A percentile compares a stretch with the other conserved stretches of the same genome.
phyloP scores from a whole-genome alignment of 768 basidiomycete genomes.

The Naganishia friedmannii region DNA sequence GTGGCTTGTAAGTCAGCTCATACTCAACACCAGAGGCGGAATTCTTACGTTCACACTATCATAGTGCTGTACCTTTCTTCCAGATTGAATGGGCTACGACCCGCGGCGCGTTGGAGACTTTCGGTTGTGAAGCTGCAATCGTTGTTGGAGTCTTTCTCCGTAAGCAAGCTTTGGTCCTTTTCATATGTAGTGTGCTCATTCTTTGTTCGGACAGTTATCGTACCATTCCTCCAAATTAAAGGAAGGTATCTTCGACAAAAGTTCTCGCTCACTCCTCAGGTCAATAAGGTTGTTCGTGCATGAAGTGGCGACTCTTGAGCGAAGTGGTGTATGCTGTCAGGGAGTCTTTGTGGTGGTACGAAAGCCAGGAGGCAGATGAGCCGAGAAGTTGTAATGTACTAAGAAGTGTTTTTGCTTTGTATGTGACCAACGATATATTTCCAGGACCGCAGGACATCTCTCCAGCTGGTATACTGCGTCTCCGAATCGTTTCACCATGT shows the following conservation, averaged over 20 bases:
- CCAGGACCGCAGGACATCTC: too few relatives aligned
- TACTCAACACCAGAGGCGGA: neutral
- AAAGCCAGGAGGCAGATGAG: too few relatives aligned
- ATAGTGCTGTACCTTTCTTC: slow-evolving; percentile 61
- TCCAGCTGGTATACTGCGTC: too few relatives aligned
- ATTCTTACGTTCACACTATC: neutral
- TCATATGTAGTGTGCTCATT: neutral
- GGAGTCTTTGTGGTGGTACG: too few relatives aligned
- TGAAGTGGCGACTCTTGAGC: neutral
- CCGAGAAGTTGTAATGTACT: too few relatives aligned
- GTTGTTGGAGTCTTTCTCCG: slow-evolving; percentile 38
- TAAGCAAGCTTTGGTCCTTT: neutral
- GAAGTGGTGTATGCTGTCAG: too few relatives aligned
- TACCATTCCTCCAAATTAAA: slow-evolving; percentile 35
- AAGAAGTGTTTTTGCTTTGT: too few relatives aligned
- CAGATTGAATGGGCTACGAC: slow-evolving; percentile 66
- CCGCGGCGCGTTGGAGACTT: slow-evolving; percentile 63
- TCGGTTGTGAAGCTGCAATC: slow-evolving; percentile 65
- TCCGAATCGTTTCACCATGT: too few relatives aligned
- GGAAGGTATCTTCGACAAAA: slow-evolving; percentile 29
- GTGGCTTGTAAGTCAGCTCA: slow-evolving; percentile 53
- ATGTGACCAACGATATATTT: too few relatives aligned
- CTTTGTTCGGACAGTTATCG: neutral
- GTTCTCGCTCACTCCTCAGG: slow-evolving; percentile 24
- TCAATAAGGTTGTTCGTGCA: neutral